Evolutionary conservation across 352 stramenopile species (phyloP).

Genomic region (Saprolegnia parasitica): DNA sequence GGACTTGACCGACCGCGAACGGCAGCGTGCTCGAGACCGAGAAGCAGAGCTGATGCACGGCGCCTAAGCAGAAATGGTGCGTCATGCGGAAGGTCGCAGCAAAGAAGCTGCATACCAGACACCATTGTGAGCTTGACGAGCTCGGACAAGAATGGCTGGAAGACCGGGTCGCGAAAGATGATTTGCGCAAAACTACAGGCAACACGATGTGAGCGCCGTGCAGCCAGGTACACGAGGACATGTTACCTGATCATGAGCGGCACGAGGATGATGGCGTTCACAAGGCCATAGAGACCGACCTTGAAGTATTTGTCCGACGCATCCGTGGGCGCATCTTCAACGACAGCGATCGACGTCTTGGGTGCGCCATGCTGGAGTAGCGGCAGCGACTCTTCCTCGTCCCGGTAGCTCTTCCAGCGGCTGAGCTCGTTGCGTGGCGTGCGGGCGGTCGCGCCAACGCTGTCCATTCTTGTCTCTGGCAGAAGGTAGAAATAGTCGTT

Average conservation of each 20-base stretch:
- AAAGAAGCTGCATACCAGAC: conserved; percentile 34
- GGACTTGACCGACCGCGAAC: conserved; percentile 97
- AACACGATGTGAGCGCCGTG: background rate
- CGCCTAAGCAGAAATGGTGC: conserved; percentile 32
- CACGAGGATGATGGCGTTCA: conserved; percentile 93
- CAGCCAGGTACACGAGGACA: background rate
- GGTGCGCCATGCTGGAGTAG: background rate
- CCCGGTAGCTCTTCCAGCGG: conserved; percentile 6
- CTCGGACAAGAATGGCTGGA: conserved; percentile 87
- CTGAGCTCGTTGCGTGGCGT: conserved; percentile 37
- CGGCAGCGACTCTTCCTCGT: conserved; percentile 16
- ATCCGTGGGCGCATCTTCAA: background rate
- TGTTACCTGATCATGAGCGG: conserved; percentile 64
- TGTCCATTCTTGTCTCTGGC: conserved; percentile 49
- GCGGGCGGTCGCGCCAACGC: conserved; percentile 63
- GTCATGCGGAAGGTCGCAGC: background rate
- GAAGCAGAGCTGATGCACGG: conserved; percentile 79
- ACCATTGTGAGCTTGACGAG: conserved; percentile 93
- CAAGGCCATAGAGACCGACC: conserved; percentile 73
- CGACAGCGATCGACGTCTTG: background rate
- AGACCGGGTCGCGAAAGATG: conserved; percentile 92
- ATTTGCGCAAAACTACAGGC: conserved; percentile 92
- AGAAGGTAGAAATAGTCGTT: background rate
- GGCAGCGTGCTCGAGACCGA: conserved; percentile 89
- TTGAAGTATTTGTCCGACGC: conserved; percentile 19